Evolutionary conservation across 768 basidiomycete species (phyloP).

Genomic region (Lentinus brumalis): DNA sequence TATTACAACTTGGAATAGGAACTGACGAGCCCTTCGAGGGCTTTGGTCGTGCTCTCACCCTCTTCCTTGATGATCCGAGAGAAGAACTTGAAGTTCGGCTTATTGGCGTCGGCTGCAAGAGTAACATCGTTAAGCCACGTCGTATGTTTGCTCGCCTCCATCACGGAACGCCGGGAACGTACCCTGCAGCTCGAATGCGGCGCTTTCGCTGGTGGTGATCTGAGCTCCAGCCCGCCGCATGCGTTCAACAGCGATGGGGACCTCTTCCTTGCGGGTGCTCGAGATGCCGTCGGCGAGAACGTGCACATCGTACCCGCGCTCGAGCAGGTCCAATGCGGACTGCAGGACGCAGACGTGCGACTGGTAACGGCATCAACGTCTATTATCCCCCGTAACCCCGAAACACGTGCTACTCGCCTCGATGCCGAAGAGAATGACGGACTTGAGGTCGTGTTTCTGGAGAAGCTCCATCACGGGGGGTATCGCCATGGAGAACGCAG

Average conservation of each 20-base stretch:
- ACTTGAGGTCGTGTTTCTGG: constrained; percentile 47
- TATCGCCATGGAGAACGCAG: constrained; percentile 84
- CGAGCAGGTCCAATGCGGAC: constrained; percentile 70
- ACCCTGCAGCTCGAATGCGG: constrained; percentile 78
- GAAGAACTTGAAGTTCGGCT: constrained; percentile 71
- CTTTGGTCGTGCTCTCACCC: constrained; percentile 57
- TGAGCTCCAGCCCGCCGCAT: constrained; percentile 75
- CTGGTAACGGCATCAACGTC: constrained; percentile 38
- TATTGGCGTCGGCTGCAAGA: constrained; percentile 55
- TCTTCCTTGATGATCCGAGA: constrained; percentile 75
- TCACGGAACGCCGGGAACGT: constrained; percentile 23
- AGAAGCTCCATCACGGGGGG: constrained; percentile 63
- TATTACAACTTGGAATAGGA: not conserved
- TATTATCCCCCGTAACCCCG: not conserved
- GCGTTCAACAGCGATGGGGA: constrained; percentile 70
- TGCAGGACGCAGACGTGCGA: constrained; percentile 90
- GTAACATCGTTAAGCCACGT: not conserved
- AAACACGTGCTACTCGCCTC: constrained; percentile 55
- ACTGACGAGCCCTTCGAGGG: constrained; percentile 35
- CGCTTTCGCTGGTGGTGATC: constrained; percentile 80
- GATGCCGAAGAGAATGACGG: constrained; percentile 82
- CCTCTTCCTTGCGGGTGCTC: constrained; percentile 77
- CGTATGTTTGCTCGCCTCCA: not conserved
- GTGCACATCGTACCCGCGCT: constrained; percentile 53
- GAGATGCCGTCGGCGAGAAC: constrained; percentile 86